A percentile compares a stretch with the other conserved stretches of the same genome.
Conservation (phyloP, 2,329 filamentous ascomycete genomes). For the Paracamarosporium sp. region DNA sequence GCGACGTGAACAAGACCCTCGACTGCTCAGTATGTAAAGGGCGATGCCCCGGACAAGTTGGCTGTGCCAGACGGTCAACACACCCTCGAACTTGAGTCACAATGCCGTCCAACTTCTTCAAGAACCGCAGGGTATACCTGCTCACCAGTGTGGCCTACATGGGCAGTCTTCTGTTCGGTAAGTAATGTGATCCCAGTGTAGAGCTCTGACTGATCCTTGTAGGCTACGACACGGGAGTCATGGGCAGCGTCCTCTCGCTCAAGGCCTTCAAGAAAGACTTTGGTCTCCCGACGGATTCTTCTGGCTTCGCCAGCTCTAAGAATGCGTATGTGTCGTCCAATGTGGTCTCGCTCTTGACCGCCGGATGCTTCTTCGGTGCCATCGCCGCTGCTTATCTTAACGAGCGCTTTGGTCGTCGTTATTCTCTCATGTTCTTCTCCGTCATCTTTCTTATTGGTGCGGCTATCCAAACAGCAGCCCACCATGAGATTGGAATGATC, state of each 20-base stretch:
- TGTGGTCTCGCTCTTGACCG: slow-evolving; percentile 80
- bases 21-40: slow-evolving; percentile 1
- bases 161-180: slow-evolving; percentile 53
- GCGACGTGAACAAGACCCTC: not conserved
- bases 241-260: slow-evolving; percentile 50
- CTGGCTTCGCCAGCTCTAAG: slow-evolving; percentile 39
- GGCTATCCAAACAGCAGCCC: slow-evolving; percentile 38
- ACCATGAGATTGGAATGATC: slow-evolving; percentile 34
- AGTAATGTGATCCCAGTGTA: not conserved
- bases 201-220: not conserved
- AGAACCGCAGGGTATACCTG: slow-evolving; percentile 54
- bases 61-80: not conserved
- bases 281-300: slow-evolving; percentile 40
- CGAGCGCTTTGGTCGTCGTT: slow-evolving; percentile 55
- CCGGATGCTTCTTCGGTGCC: slow-evolving; percentile 79
- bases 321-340: slow-evolving; percentile 61
- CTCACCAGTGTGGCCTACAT: slow-evolving; percentile 53
- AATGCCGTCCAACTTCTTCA: slow-evolving; percentile 36
- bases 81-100: not conserved
- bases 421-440: slow-evolving; percentile 52
- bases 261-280: slow-evolving; percentile 51
- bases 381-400: slow-evolving; percentile 47
- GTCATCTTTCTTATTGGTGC: slow-evolving; percentile 48
- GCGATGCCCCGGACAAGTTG: not conserved
- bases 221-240: slow-evolving; percentile 54